Evolutionary conservation across 2,329 filamentous ascomycete species (phyloP).

Genomic region (Amesomyces nigricolor): DNA sequence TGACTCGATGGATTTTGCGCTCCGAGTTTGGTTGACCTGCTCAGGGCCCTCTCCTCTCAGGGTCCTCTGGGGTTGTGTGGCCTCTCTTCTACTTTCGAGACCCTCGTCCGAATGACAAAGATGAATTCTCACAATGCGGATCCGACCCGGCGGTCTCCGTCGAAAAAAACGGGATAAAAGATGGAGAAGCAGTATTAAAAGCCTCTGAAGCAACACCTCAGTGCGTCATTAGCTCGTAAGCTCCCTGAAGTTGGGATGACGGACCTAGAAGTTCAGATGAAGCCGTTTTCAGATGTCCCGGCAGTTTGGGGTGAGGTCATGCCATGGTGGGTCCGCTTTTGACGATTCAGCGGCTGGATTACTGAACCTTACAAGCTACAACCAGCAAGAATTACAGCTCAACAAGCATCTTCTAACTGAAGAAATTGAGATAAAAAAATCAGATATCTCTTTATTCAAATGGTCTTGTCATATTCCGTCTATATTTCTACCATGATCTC

Average conservation of each 20-base stretch:
- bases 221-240: conserved; percentile 19
- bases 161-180: background rate
- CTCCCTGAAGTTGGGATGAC: background rate
- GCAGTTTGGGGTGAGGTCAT: conserved; percentile 10
- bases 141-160: background rate
- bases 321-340: conserved; percentile 12
- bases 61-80: no score
- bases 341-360: background rate
- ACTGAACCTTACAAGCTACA: background rate
- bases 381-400: background rate
- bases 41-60: no score
- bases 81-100: no score
- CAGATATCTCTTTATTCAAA: no score
- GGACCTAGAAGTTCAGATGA: background rate
- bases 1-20: no score
- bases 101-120: background rate
- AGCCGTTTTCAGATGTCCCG: background rate
- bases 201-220: background rate
- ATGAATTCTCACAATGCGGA: background rate
- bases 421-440: no score
- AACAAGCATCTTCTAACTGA: no score
- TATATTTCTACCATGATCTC: no score
- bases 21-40: no score
- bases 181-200: background rate
- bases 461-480: no score